Base-by-base conservation (phyloP, 208 protist genomes). In the Plasmodiophora brassicae region DNA sequence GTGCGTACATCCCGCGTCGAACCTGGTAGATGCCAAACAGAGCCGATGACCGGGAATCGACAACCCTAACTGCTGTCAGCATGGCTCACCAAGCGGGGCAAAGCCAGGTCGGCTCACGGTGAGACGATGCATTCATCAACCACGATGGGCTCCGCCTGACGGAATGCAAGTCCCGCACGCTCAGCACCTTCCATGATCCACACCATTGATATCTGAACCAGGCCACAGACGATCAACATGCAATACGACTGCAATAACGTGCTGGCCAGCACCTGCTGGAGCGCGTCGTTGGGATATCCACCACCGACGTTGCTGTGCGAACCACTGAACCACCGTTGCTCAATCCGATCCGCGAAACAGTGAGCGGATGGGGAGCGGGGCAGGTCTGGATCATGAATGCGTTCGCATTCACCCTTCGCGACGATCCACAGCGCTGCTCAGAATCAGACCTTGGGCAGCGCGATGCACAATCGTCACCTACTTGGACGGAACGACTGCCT, bases 261-360 rank as follows among this genome's bases (percentile, higher is more conserved):
- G n/a, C n/a, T n/a, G n/a, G n/a, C n/a, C n/a, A n/a, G n/a, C n/a
- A 78, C 65, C 65, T 78, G 65, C 65, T 78, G 65, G 32, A 78
- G n/a, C 14, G n/a, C 32, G n/a, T 78, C 65, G 65, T 78, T 78
- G 5, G 65, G 5, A 38, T 5, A 78, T 32, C 65, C 65, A 5
- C 65, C 65, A 38, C 65, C 65, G n/a, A 78, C 41, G n/a, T 78
- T 78, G n/a, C 65, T 36, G n/a, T 78, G 65, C 5, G 65, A n/a
- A 5, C 65, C 65, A 78, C 32, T 38, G 41, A 78, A 78, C 65
- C 65, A 78, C 32, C 65, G 65, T 32, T 78, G 65, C 41, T 78
- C n/a, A n/a, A n/a, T n/a, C n/a, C n/a, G n/a, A n/a, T n/a, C n/a
- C n/a, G n/a, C 65, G 65, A 78, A 14, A 5, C 25, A 14, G 50